Evolutionary conservation across 768 basidiomycete genomes (phyloP).

Genomic region (Trichaptum fuscoviolaceum): DNA sequence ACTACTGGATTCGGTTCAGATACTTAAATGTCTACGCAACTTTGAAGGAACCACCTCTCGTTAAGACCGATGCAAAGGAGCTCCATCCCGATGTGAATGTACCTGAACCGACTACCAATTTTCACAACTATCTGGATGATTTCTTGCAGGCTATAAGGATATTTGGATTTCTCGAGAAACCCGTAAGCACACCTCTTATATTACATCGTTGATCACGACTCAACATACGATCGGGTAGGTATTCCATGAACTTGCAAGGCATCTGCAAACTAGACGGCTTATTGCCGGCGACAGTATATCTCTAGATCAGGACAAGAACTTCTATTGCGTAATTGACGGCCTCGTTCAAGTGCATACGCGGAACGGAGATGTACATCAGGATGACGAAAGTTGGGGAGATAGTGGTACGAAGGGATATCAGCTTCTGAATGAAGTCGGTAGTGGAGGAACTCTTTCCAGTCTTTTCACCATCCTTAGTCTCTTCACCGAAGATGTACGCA

Average conservation of each 20-base stretch:
- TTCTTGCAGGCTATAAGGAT: slow-evolving; percentile 95
- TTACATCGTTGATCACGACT: neutral
- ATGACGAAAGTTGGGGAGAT: slow-evolving; percentile 61
- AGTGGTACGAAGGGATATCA: slow-evolving; percentile 95
- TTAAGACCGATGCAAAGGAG: slow-evolving; percentile 79
- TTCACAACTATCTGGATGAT: slow-evolving; percentile 96
- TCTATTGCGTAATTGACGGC: slow-evolving; percentile 99
- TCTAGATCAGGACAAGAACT: slow-evolving; percentile 87
- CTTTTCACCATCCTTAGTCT: slow-evolving; percentile 95
- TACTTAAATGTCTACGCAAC: slow-evolving; percentile 73
- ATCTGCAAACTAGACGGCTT: slow-evolving; percentile 91
- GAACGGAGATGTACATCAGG: slow-evolving; percentile 47
- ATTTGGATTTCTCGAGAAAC: slow-evolving; percentile 97
- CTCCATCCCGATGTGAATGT: slow-evolving; percentile 86
- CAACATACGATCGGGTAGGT: slow-evolving; percentile 41
- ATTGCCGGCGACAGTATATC: slow-evolving; percentile 94
- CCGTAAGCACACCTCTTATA: slow-evolving; percentile 39
- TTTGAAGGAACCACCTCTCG: slow-evolving; percentile 74
- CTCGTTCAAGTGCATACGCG: slow-evolving; percentile 89
- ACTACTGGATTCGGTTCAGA: slow-evolving; percentile 82
- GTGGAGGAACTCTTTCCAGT: slow-evolving; percentile 91
- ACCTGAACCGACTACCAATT: slow-evolving; percentile 62
- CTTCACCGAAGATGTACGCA: slow-evolving; percentile 91
- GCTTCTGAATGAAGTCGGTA: slow-evolving; percentile 91
- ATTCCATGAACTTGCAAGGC: slow-evolving; percentile 95